A percentile compares a stretch with the other conserved stretches of the same genome.
Conservation (phyloP, 2,329 filamentous ascomycete genomes). For the Didymella exigua region DNA sequence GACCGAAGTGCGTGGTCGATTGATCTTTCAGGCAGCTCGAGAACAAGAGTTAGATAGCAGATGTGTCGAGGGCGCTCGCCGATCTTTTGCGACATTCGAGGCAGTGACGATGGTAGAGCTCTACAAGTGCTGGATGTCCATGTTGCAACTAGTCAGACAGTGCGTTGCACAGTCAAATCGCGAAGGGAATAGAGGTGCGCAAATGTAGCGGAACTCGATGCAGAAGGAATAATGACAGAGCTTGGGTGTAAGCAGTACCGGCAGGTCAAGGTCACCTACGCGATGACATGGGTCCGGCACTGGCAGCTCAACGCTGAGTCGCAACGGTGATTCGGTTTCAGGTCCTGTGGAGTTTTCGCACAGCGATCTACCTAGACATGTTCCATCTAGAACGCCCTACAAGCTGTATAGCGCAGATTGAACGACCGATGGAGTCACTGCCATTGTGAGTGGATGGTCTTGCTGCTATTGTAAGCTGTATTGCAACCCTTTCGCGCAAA, state of each 20-base stretch:
- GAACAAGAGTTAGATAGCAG: constrained; percentile 73
- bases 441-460: no score
- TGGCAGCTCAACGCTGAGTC: not conserved
- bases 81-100: constrained; percentile 69
- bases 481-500: not conserved
- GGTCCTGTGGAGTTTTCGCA: not conserved
- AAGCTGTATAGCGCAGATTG: not conserved
- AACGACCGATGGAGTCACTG: not conserved
- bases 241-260: not conserved
- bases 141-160: constrained; percentile 2
- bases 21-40: constrained; percentile 58
- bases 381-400: not conserved
- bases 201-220: no score
- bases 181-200: no score
- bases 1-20: constrained; percentile 25
- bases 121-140: constrained; percentile 59
- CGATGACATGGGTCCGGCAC: not conserved
- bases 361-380: not conserved
- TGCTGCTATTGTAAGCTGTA: not conserved
- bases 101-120: constrained; percentile 76
- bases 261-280: no score
- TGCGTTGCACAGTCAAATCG: not conserved
- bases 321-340: not conserved
- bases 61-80: constrained; percentile 69
- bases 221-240: not conserved